Conservation (phyloP, 2,329 filamentous ascomycete genomes). For the Niveomyces coronatus region DNA sequence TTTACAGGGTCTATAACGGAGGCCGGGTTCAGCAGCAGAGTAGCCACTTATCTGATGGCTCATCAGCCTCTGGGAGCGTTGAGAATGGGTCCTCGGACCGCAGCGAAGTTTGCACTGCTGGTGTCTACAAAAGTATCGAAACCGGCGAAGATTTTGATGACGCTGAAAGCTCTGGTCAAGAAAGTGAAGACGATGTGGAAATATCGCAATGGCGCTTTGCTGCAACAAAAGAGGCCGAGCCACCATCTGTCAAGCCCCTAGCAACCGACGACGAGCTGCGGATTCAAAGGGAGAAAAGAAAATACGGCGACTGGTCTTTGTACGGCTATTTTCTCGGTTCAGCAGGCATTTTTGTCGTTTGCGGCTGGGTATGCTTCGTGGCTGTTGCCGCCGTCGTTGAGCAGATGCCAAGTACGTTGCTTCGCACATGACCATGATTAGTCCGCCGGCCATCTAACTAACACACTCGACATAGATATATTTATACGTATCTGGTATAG, state of each 20-base stretch:
- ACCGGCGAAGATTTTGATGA: too few species aligned
- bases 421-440: too few species aligned
- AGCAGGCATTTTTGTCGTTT: background rate
- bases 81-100: background rate
- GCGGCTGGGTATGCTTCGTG: background rate
- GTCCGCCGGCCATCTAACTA: too few species aligned
- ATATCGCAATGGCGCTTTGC: too few species aligned
- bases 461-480: background rate
- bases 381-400: background rate
- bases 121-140: too few species aligned
- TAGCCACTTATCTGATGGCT: background rate
- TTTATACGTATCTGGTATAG: constrained; percentile 5
- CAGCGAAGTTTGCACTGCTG: too few species aligned
- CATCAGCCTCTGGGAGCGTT: background rate
- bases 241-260: background rate
- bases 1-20: background rate
- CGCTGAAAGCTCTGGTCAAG: background rate
- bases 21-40: background rate
- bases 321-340: background rate
- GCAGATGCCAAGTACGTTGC: background rate
- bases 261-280: background rate
- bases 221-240: background rate
- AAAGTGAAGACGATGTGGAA: background rate
- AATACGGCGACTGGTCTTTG: background rate
- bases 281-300: too few species aligned